Evolutionary conservation across 2,329 filamentous ascomycete genomes (phyloP).

Genomic region (Fusarium cicatricum): DNA sequence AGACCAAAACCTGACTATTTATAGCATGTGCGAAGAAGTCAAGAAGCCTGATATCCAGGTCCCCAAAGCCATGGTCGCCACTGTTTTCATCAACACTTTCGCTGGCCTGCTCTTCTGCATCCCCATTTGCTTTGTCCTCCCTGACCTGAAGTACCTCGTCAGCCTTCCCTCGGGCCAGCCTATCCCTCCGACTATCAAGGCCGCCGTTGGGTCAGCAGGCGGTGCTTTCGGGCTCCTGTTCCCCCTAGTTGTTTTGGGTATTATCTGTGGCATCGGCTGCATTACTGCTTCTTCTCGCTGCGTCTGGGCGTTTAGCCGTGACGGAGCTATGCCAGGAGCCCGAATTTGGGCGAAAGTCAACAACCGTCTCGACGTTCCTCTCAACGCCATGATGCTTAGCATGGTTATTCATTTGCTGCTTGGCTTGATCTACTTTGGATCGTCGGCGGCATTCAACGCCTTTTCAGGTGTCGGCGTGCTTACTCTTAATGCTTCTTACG

Average conservation of each 20-base stretch:
- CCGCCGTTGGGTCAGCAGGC: conserved; percentile 66
- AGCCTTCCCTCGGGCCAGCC: conserved; percentile 68
- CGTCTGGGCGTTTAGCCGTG: conserved; percentile 75
- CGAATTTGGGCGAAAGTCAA: conserved; percentile 69
- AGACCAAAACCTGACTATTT: too few relatives aligned
- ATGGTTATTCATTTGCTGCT: conserved; percentile 71
- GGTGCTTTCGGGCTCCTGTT: conserved; percentile 70
- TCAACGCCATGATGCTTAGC: conserved; percentile 77
- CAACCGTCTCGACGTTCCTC: conserved; percentile 67
- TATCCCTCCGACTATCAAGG: conserved; percentile 69
- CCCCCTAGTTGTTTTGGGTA: conserved; percentile 70
- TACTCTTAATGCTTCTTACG: conserved; percentile 75
- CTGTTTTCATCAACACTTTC: conserved; percentile 71
- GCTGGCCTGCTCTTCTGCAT: conserved; percentile 74
- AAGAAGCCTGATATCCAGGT: conserved; percentile 71
- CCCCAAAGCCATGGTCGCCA: conserved; percentile 75
- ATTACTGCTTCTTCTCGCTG: conserved; percentile 73
- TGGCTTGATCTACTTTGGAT: conserved; percentile 75
- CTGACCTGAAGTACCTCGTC: conserved; percentile 65
- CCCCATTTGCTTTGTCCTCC: conserved; percentile 73
- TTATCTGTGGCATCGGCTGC: conserved; percentile 74
- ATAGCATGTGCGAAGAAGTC: conserved; percentile 81
- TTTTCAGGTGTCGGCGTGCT: conserved; percentile 76
- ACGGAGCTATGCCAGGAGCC: conserved; percentile 73
- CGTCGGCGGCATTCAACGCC: conserved; percentile 73